Base-by-base conservation (phyloP, 2,329 filamentous ascomycete species). In the Cercospora sp. region DNA sequence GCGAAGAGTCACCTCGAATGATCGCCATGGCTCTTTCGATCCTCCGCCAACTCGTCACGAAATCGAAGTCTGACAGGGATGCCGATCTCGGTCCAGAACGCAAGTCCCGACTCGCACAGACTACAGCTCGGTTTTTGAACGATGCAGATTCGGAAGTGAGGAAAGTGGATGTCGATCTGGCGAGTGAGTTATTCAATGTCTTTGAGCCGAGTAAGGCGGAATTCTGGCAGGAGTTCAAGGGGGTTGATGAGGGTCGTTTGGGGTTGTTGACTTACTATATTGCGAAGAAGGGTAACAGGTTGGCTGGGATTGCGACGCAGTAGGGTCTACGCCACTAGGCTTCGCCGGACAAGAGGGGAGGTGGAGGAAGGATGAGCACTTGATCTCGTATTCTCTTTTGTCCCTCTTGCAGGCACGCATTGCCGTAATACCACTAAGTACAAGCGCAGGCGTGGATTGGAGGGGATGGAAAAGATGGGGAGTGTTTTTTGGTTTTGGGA, bases 231-330 rank as follows among this genome's bases (percentile, higher is more conserved):
- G 85, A 85, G 26, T 83, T 93, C 67, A 71, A 72, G 68, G 82
- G 81, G 0, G 84, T 91, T 34, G 86, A 87, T 75, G 90, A 93
- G 71, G 90, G 92, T 71, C 88, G 90, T 24, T 87, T 92, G 82
- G 93, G 89, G 72, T 79, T 94, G 69, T 89, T 94, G 74, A 93
- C 90, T 9, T 94, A 94, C 77, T 94, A 93, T 78, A 90, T 93
- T 75, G 91, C 91, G 49, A 90, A 90, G 83, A 84, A 85, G 77
- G 88, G 71, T 2, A 73, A 68, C 6, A 16, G 49, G 62, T 51
- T 43, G 34, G 62, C 49, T 28, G 62, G 62, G 16, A 43, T 62
- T 45, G 57, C 59, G 21, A 61, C 24, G 24, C 45, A 69, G 62
- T 70, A 65, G 55, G 28, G 3, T 30, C 9, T 4, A 9, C 3